Evolutionary conservation across 164 flowering plant genomes (phyloP).

Genomic region (Tetrastigma voinierianum): DNA sequence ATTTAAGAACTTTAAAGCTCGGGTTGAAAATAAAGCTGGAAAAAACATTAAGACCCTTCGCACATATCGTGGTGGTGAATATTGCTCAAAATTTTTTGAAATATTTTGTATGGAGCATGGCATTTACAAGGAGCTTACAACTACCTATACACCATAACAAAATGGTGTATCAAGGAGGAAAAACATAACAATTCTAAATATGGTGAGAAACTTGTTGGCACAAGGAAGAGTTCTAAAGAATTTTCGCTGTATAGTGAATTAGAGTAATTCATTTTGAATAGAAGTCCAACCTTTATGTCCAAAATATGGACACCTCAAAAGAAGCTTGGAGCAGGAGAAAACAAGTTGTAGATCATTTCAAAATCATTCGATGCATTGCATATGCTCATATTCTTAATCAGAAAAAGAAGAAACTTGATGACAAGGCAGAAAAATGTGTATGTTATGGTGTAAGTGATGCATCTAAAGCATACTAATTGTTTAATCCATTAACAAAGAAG

Average conservation of each 20-base stretch:
- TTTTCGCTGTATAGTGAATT: not conserved
- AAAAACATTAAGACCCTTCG: not conserved
- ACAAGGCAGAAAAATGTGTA: not conserved
- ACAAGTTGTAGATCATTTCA: no score
- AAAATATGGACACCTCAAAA: no score
- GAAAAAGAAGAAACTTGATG: no score
- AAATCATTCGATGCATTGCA: not conserved
- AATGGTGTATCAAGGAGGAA: not conserved
- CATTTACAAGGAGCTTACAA: not conserved
- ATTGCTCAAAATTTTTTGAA: not conserved
- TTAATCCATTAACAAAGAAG: conserved; percentile 5
- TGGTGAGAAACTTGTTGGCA: not conserved
- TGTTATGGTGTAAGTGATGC: not conserved
- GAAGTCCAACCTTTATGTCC: not conserved
- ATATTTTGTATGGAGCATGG: no score
- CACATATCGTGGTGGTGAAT: conserved; percentile 7
- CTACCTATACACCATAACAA: not conserved
- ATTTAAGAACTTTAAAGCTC: no score
- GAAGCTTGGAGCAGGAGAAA: no score
- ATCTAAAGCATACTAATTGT: conserved; percentile 1
- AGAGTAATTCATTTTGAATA: conserved; percentile 3
- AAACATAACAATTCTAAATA: not conserved
- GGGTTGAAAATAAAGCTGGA: not conserved
- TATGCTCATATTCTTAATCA: no score
- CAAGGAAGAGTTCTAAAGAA: not conserved